A percentile compares a stretch with the other conserved stretches of the same genome.
Conservation (phyloP, 2,329 filamentous ascomycete genomes). For the Nigrospora oryzae region DNA sequence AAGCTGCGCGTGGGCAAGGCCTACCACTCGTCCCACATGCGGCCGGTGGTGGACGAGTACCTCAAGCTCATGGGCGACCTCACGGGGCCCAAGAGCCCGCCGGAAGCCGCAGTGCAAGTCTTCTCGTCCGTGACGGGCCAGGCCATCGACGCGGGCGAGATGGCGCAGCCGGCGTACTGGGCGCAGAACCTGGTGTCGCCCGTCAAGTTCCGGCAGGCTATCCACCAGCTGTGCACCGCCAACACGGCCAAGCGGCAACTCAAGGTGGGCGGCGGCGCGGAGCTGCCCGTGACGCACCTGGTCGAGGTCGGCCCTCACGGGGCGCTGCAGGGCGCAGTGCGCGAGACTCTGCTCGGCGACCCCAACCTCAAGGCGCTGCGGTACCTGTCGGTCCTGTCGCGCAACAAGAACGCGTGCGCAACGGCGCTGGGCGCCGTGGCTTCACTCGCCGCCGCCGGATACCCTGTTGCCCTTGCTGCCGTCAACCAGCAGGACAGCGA, state of each 20-base stretch:
- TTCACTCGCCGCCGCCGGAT: constrained; percentile 12
- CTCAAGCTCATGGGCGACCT: constrained; percentile 15
- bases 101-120: constrained; percentile 10
- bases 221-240: constrained; percentile 7
- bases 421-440: constrained; percentile 12
- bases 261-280: constrained; percentile 7
- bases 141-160: constrained; percentile 12
- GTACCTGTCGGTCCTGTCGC: constrained; percentile 13
- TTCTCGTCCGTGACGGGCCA: constrained; percentile 19
- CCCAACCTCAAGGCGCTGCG: neutral
- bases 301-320: constrained; percentile 27
- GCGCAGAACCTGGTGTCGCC: constrained; percentile 22
- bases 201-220: constrained; percentile 25
- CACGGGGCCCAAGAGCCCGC: constrained; percentile 1
- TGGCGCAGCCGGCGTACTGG: constrained; percentile 17
- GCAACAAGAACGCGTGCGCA: constrained; percentile 20
- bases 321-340: constrained; percentile 24
- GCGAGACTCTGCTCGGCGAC: constrained; percentile 16
- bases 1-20: constrained; percentile 29
- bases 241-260: constrained; percentile 1
- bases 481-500: constrained; percentile 20
- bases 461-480: constrained; percentile 20
- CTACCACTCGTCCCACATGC: constrained; percentile 34
- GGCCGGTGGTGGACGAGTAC: constrained; percentile 23
- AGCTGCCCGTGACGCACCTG: constrained; percentile 8